These are phyloP conservation scores for Russula compacta DNA, from an alignment of 768 basidiomycete species.

Conservation along the genomic window DNA sequence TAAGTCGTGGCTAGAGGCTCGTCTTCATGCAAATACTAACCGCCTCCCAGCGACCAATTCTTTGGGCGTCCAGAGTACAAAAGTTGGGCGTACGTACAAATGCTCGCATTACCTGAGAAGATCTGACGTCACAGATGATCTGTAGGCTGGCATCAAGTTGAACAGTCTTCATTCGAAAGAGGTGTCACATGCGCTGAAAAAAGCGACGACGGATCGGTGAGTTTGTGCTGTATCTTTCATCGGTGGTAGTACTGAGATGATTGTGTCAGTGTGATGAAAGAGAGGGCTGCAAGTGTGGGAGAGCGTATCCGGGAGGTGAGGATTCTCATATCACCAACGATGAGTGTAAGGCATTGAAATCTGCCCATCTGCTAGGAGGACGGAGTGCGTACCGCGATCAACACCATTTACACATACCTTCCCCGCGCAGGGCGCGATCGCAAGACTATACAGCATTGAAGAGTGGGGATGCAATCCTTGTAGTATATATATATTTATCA, in stretches of 20 bases:
- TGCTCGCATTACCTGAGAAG: not conserved
- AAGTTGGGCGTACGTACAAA: conserved; percentile 42
- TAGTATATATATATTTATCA: no score
- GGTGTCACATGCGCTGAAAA: conserved; percentile 44
- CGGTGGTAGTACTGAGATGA: not conserved
- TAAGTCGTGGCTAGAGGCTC: conserved; percentile 15
- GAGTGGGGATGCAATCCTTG: not conserved
- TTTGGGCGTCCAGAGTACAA: conserved; percentile 58
- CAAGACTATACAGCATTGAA: conserved; percentile 11
- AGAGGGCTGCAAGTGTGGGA: conserved; percentile 44
- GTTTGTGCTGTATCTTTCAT: conserved; percentile 16
- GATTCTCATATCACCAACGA: not conserved
- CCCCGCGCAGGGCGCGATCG: conserved; percentile 28
- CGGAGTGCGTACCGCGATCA: conserved; percentile 49
- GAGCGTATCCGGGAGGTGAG: conserved; percentile 34
- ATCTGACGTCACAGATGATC: not conserved
- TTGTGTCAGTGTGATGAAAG: conserved; percentile 42
- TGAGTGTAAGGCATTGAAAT: not conserved
- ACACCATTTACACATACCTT: conserved; percentile 46
- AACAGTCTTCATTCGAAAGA: conserved; percentile 38
- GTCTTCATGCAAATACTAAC: not conserved
- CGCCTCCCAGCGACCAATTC: conserved; percentile 38
- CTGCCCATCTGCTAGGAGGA: conserved; percentile 34
- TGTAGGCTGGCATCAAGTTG: conserved; percentile 44
- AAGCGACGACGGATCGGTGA: conserved; percentile 46